Percentiles rank a stretch among this genome's conserved stretches.
phyloP scores from a whole-genome alignment of 2,329 filamentous ascomycete genomes.

The Ascosphaera pollenicola region DNA sequence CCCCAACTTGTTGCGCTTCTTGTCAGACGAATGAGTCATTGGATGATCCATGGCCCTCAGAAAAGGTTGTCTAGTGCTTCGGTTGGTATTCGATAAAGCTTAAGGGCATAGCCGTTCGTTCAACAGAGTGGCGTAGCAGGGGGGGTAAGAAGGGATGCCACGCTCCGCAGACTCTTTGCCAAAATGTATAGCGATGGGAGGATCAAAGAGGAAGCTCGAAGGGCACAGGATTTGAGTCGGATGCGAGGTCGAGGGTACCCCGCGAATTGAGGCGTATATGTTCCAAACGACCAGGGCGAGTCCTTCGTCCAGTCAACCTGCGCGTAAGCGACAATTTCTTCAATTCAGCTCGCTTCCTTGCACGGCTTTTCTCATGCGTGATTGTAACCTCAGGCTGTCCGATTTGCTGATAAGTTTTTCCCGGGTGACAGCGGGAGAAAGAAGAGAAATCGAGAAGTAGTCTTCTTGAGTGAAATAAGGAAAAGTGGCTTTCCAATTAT shows the following conservation, averaged over 20 bases:
- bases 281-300: background rate
- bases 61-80: background rate
- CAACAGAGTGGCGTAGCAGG: background rate
- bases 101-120: too few relatives aligned
- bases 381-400: background rate
- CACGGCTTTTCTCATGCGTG: background rate
- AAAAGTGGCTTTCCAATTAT: background rate
- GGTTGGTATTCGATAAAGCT: background rate
- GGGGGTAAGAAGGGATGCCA: background rate
- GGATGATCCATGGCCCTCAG: conserved; percentile 13
- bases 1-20: conserved; percentile 73
- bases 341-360: background rate
- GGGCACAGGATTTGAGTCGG: too few relatives aligned
- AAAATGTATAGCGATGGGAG: background rate
- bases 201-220: background rate
- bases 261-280: background rate
- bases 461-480: background rate
- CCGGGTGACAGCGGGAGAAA: background rate
- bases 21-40: conserved; percentile 27
- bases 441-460: background rate
- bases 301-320: background rate
- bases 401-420: background rate
- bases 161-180: background rate
- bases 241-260: too few relatives aligned
- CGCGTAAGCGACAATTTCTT: background rate